phyloP scores from a whole-genome alignment of 257 asterid genomes.

The Solanum tarapatanum region DNA sequence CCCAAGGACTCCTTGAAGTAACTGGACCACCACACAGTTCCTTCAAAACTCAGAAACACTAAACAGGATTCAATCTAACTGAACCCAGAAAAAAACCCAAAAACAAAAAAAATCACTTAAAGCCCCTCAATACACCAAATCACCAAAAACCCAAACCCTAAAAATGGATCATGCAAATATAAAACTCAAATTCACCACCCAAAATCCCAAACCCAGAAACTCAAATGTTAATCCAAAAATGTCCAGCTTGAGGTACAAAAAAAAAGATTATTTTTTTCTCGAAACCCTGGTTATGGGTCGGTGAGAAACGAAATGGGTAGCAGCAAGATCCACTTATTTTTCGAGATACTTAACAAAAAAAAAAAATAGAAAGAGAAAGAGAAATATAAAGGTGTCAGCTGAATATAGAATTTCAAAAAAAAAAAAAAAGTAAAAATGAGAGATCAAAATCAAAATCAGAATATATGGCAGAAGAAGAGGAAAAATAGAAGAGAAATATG shows the following conservation, averaged over 20 bases:
- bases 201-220: background rate
- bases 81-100: background rate
- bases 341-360: background rate
- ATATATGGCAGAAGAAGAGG: conserved; percentile 22
- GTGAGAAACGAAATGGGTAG: background rate
- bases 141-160: background rate
- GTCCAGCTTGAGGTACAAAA: background rate
- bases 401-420: background rate
- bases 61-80: background rate
- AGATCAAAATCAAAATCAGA: background rate
- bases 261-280: background rate
- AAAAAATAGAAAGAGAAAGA: background rate
- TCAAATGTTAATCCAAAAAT: background rate
- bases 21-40: background rate
- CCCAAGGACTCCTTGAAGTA: background rate
- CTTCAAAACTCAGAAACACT: background rate
- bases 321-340: conserved; percentile 4
- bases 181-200: background rate
- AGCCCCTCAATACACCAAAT: background rate
- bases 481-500: conserved; percentile 26
- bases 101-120: background rate
- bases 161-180: background rate
- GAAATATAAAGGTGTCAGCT: conserved; percentile 6
- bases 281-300: background rate
- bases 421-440: background rate